These are phyloP conservation scores for Sechiopsis laciniata DNA, from an alignment of 306 rosid species.

Conservation along the genomic window DNA sequence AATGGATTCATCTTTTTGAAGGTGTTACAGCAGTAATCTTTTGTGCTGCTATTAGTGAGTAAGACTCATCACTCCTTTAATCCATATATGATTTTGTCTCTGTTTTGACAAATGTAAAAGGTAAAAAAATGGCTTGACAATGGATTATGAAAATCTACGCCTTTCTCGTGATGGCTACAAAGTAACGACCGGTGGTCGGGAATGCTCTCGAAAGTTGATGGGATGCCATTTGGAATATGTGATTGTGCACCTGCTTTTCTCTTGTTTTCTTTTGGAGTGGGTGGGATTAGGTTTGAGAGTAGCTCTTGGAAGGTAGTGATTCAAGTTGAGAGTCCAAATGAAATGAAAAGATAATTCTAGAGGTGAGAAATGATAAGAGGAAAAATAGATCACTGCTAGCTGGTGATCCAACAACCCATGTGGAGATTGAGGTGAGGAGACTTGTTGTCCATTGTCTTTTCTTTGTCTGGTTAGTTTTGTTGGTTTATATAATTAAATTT, in stretches of 20 bases:
- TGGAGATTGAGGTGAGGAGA: not conserved
- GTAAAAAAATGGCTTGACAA: not conserved
- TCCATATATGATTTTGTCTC: slow-evolving; percentile 1
- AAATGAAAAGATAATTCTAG: not conserved
- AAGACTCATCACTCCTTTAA: slow-evolving; percentile 32
- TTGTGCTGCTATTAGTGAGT: slow-evolving; percentile 99
- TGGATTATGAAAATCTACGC: not conserved
- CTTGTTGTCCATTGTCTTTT: not conserved
- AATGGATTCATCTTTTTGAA: slow-evolving; percentile 99
- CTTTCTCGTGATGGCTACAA: not conserved
- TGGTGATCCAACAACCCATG: slow-evolving; percentile 19
- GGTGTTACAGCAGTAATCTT: slow-evolving; percentile 97
- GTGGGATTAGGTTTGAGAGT: slow-evolving; percentile 6
- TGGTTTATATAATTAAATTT: no score
- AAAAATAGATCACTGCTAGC: not conserved
- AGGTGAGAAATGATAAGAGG: not conserved
- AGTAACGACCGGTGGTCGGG: not conserved
- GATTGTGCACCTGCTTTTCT: not conserved
- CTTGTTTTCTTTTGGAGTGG: slow-evolving; percentile 16
- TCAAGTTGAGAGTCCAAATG: slow-evolving; percentile 7
- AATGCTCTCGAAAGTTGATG: slow-evolving; percentile 3
- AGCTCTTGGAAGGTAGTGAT: not conserved
- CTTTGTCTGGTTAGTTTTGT: not conserved
- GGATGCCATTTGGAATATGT: not conserved
- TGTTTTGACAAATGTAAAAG: not conserved